Evolutionary conservation across 2,329 filamentous ascomycete genomes (phyloP).

Genomic region (Teratosphaeria pseudoeucalypti): DNA sequence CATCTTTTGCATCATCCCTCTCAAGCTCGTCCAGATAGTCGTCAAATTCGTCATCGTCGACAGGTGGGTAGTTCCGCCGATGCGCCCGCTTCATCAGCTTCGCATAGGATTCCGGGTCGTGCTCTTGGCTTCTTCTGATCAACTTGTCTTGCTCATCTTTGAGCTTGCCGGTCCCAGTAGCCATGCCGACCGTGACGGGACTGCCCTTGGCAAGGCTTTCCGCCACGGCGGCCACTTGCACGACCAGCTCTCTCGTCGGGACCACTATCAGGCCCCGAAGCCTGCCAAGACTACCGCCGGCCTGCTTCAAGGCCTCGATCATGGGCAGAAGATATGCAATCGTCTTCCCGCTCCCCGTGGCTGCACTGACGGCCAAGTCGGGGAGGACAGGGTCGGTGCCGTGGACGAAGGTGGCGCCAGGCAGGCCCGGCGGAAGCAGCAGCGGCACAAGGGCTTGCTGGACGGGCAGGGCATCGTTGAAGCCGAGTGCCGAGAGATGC

Average conservation of each 20-base stretch:
- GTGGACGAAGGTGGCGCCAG: conserved; percentile 14
- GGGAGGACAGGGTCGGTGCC: conserved; percentile 27
- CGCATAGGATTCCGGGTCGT: conserved; percentile 53
- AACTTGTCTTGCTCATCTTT: conserved; percentile 52
- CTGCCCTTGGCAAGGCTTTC: conserved; percentile 58
- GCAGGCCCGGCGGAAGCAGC: conserved; percentile 50
- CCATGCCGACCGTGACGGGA: conserved; percentile 66
- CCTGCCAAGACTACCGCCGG: conserved; percentile 46
- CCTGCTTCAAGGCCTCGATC: conserved; percentile 59
- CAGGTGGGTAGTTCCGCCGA: conserved; percentile 23
- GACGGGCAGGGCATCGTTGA: conserved; percentile 63
- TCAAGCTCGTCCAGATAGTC: conserved; percentile 10
- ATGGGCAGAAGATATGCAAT: conserved; percentile 83
- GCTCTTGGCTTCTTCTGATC: conserved; percentile 47
- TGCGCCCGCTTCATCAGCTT: conserved; percentile 33
- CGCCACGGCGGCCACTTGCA: conserved; percentile 65
- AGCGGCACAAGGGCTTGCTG: conserved; percentile 73
- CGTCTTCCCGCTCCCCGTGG: conserved; percentile 93
- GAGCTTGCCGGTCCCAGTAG: conserved; percentile 71
- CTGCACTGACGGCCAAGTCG: conserved; percentile 81
- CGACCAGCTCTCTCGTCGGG: conserved; percentile 64
- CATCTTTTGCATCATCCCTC: conserved; percentile 11
- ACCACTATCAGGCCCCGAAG: conserved; percentile 76
- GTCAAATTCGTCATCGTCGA: conserved; percentile 26
- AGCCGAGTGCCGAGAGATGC: conserved; percentile 57